Evolutionary conservation across 1,284 basidiomycete genomes (phyloP).

Genomic region (Ganoderma resinaceum): DNA sequence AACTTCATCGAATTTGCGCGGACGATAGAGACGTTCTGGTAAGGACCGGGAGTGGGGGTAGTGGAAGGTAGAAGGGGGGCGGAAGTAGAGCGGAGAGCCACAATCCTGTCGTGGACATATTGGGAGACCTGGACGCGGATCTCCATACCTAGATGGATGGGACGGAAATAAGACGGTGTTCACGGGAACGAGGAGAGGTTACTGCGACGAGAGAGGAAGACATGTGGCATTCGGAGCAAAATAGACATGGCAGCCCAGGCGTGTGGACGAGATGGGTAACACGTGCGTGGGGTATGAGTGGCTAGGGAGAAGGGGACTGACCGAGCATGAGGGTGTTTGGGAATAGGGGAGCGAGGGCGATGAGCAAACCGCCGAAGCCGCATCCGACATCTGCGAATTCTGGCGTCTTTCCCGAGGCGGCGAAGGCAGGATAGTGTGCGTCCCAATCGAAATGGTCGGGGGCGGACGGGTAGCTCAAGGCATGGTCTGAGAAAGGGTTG

Average conservation of each 20-base stretch:
- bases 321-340: slow-evolving; percentile 96
- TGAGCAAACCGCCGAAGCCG: slow-evolving; percentile 95
- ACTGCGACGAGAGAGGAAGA: slow-evolving; percentile 6
- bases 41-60: slow-evolving; percentile 54
- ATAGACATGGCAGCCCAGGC: slow-evolving; percentile 5
- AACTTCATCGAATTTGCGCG: slow-evolving; percentile 99
- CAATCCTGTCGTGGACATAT: slow-evolving; percentile 95
- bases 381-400: slow-evolving; percentile 98
- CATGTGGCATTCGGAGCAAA: slow-evolving; percentile 11
- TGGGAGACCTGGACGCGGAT: slow-evolving; percentile 97
- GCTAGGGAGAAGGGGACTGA: slow-evolving; percentile 47
- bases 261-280: slow-evolving; percentile 3
- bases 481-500: slow-evolving; percentile 98
- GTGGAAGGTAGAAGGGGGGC: slow-evolving; percentile 46
- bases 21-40: slow-evolving; percentile 94
- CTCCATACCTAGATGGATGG: slow-evolving; percentile 80
- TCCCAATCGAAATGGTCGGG: slow-evolving; percentile 88
- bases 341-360: slow-evolving; percentile 89
- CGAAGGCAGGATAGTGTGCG: slow-evolving; percentile 83
- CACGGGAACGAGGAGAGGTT: background rate
- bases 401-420: slow-evolving; percentile 66
- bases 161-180: slow-evolving; percentile 6
- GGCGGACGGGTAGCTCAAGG: slow-evolving; percentile 87
- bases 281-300: background rate
- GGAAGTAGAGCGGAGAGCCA: slow-evolving; percentile 77